A percentile compares a stretch with the other conserved stretches of the same genome.
These are phyloP conservation scores for Cordyceps militaris DNA, from an alignment of 2,329 filamentous ascomycete species.

Conservation along the genomic window DNA sequence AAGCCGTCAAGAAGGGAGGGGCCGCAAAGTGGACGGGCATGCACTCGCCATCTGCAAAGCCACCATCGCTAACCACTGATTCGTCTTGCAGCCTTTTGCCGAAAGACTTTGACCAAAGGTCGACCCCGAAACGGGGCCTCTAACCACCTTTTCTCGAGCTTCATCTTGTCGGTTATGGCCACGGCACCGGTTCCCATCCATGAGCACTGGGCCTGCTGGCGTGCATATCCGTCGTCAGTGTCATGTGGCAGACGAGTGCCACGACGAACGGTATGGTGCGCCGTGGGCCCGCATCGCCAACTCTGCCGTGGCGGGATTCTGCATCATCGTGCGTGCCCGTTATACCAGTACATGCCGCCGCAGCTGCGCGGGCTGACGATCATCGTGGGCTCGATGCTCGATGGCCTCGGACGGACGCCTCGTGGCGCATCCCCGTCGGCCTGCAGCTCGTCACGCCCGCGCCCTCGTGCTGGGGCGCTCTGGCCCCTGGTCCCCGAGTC, in stretches of 20 bases:
- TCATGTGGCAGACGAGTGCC: constrained; percentile 23
- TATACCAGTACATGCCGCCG: constrained; percentile 21
- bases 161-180: constrained; percentile 14
- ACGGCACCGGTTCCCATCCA: constrained; percentile 16
- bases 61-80: neutral
- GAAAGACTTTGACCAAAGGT: constrained; percentile 20
- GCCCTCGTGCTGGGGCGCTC: constrained; percentile 27
- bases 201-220: constrained; percentile 21
- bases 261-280: constrained; percentile 23
- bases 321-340: constrained; percentile 25
- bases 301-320: constrained; percentile 26
- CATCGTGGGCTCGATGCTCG: constrained; percentile 20
- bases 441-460: constrained; percentile 36
- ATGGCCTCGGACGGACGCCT: too few species aligned
- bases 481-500: constrained; percentile 36
- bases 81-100: constrained; percentile 14
- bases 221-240: constrained; percentile 19
- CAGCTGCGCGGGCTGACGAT: constrained; percentile 24
- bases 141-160: constrained; percentile 17
- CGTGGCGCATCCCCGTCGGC: constrained; percentile 38
- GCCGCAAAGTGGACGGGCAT: neutral
- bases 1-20: neutral
- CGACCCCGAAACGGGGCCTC: constrained; percentile 12
- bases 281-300: constrained; percentile 23
- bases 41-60: neutral